Base-by-base conservation (phyloP, 768 basidiomycete species). In the Lactifluus subvellereus region DNA sequence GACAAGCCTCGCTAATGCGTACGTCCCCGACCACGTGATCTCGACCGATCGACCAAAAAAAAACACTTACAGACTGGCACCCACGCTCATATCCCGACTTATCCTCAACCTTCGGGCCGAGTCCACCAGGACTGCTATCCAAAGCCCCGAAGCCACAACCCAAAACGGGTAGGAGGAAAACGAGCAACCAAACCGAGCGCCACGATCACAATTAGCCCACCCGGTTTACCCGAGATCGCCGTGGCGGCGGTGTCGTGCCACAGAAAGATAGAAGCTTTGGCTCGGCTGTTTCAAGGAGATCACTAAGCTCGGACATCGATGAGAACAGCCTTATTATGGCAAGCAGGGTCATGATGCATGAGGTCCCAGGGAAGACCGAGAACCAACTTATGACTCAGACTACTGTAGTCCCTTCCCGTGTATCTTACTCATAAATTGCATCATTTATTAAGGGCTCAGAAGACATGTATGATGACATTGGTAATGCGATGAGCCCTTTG, bases 101-200 rank as follows among this genome's bases (percentile, higher is more conserved):
- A 42, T 40, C 53, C 4, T 60, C 43, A 47, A 60, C 37, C 53
- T 40, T 45, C 52, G 45, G 22, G 38, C 59, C 35, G 52, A 38
- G 20, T 57, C 20, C 35, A n/a, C 13, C 13, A 57, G 6, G 3
- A 56, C 11, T 43, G 3, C 32, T 4, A 47, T 20, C 45, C 45
- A 2, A 47, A 47, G 45, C n/a, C 20, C 16, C 2, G 7, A 20
- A 6, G 2, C 45, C 45, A 20, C 20, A 13, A 20, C 8, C 45
- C 2, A 47, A 47, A 20, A 5, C 13, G 40, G 14, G 40, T 11
- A 13, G 6, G 6, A 16, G 8, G 11, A 48, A 43, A 48, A 48
- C 10, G 7, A 6, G 13, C 13, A 20, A 47, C 32, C 45, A 8
- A 47, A 57, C 56, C 32, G 33, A 48, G 14, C 32, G 10, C 32